Evolutionary conservation across 352 stramenopile genomes (phyloP).

Genomic region (Phytopythium sindhum): DNA sequence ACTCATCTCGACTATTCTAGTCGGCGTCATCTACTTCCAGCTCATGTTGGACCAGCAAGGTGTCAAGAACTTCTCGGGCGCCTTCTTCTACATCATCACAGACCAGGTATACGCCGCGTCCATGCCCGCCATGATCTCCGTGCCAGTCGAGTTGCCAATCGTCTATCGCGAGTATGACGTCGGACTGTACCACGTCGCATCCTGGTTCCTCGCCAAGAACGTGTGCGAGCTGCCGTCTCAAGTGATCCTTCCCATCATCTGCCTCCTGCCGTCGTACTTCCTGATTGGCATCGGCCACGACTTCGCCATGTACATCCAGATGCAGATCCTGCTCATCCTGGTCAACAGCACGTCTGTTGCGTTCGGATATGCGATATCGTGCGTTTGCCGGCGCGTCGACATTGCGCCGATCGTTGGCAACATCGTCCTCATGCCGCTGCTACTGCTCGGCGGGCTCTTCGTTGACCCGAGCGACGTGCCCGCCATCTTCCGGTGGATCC

Average conservation of each 20-base stretch:
- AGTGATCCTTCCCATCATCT: conserved; percentile 26
- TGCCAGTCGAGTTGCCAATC: conserved; percentile 38
- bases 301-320: conserved; percentile 35
- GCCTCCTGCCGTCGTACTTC: conserved; percentile 31
- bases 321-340: conserved; percentile 40
- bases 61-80: conserved; percentile 35
- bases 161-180: conserved; percentile 31
- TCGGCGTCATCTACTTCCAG: conserved; percentile 46
- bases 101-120: conserved; percentile 33
- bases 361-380: conserved; percentile 49
- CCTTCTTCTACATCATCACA: conserved; percentile 44
- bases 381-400: conserved; percentile 29
- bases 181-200: conserved; percentile 29
- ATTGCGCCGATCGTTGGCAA: conserved; percentile 37
- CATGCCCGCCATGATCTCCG: conserved; percentile 34
- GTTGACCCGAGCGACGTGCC: conserved; percentile 34
- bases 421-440: conserved; percentile 35
- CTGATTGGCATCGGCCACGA: conserved; percentile 22
- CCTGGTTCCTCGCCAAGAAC: conserved; percentile 46
- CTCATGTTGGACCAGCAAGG: conserved; percentile 31
- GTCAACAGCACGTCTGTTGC: conserved; percentile 35
- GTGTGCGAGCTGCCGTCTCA: conserved; percentile 32
- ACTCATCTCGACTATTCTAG: conserved; percentile 30
- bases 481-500: conserved; percentile 38
- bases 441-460: conserved; percentile 50